phyloP scores from a whole-genome alignment of 352 stramenopile genomes.

The Phytophthora aleatoria region DNA sequence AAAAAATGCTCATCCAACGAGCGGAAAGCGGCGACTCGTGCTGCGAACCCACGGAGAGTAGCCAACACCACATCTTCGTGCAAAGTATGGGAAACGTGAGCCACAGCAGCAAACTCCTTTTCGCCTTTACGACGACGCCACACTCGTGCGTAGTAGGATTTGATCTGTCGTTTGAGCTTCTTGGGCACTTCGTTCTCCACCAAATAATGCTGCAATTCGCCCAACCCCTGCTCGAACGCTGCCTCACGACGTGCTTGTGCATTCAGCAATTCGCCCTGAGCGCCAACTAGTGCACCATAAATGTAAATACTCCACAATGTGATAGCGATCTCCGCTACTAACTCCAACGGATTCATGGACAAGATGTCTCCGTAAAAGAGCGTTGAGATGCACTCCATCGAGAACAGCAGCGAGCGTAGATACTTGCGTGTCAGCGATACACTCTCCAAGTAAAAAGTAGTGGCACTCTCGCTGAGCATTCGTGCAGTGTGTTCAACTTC shows the following conservation, averaged over 20 bases:
- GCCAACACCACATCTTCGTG: constrained; percentile 68
- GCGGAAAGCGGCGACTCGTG: constrained; percentile 56
- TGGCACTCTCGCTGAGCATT: constrained; percentile 26
- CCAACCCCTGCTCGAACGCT: constrained; percentile 66
- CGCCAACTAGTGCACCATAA: constrained; percentile 67
- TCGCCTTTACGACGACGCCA: constrained; percentile 61
- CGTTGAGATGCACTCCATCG: constrained; percentile 70
- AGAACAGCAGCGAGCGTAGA: constrained; percentile 65
- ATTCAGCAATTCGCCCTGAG: constrained; percentile 60
- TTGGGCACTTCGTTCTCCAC: constrained; percentile 75
- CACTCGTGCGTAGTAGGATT: constrained; percentile 72
- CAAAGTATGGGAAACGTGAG: constrained; percentile 48
- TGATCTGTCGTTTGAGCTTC: constrained; percentile 72
- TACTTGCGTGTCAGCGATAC: constrained; percentile 64
- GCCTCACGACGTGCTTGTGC: constrained; percentile 51
- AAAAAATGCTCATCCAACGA: constrained; percentile 68
- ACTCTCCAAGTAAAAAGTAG: constrained; percentile 15
- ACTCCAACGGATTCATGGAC: constrained; percentile 70
- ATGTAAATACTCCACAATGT: constrained; percentile 77
- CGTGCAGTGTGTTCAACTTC: constrained; percentile 13
- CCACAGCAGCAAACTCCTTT: constrained; percentile 60
- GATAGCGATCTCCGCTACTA: constrained; percentile 59
- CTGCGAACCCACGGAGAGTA: constrained; percentile 54
- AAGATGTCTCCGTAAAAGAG: constrained; percentile 75
- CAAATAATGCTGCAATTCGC: constrained; percentile 74